These are phyloP conservation scores for Yarrowia galli DNA, from an alignment of 1,139 yeast species.

Conservation along the genomic window DNA sequence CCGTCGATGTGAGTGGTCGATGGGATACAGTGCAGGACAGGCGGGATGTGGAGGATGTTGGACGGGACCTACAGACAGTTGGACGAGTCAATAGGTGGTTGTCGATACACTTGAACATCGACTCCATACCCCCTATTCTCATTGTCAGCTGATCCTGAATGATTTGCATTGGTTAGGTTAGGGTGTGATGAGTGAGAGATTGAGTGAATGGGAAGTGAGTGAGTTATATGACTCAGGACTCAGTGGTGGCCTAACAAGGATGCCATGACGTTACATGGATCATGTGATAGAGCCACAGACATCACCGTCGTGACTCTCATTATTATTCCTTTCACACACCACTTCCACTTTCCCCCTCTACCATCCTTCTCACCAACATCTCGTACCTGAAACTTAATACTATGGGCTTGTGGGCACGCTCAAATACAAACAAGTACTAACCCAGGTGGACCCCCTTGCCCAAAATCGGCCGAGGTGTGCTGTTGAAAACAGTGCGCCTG, in stretches of 20 bases:
- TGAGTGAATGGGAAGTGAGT: not conserved
- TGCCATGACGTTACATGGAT: too few species aligned
- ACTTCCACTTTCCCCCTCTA: not conserved
- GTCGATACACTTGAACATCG: not conserved
- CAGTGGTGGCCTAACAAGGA: too few species aligned
- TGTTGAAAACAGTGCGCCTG: constrained; percentile 45
- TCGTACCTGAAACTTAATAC: not conserved
- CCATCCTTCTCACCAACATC: not conserved
- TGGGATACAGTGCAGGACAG: not conserved
- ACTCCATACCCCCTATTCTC: not conserved
- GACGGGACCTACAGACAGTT: not conserved
- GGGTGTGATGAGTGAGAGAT: not conserved
- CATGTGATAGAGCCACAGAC: not conserved
- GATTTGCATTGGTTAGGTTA: constrained; percentile 18
- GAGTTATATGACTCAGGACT: too few species aligned
- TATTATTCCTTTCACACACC: not conserved
- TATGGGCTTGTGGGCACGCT: not conserved
- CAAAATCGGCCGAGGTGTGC: constrained; percentile 48
- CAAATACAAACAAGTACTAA: constrained; percentile 38
- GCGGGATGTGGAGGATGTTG: not conserved
- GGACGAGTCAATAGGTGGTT: not conserved
- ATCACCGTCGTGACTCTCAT: not conserved
- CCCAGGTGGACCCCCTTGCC: constrained; percentile 56
- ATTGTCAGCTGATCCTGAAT: constrained; percentile 5
- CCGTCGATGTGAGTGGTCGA: constrained; percentile 4